Evolutionary conservation across 1,284 basidiomycete species (phyloP).

Genomic region (Ganoderma resinaceum): DNA sequence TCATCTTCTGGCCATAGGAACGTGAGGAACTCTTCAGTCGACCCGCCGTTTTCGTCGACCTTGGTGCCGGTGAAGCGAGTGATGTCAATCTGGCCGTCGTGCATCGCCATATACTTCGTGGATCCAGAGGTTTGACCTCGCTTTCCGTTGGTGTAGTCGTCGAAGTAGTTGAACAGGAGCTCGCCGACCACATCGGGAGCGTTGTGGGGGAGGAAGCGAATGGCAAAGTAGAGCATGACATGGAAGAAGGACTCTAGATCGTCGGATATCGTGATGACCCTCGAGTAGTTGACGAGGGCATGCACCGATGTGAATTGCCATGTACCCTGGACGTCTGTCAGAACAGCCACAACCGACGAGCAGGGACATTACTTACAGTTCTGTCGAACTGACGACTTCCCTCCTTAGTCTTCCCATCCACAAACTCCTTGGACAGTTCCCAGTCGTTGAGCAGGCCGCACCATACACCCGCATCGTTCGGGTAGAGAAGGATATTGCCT

Average conservation of each 20-base stretch:
- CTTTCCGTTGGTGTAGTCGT: background rate
- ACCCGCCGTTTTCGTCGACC: background rate
- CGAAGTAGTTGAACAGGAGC: background rate
- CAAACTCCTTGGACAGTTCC: constrained; percentile 14
- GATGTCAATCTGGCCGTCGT: background rate
- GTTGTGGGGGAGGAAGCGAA: background rate
- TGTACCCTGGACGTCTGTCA: constrained; percentile 11
- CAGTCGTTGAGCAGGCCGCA: constrained; percentile 10
- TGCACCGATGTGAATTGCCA: constrained; percentile 24
- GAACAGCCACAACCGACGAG: background rate
- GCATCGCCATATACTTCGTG: background rate
- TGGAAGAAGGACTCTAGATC: constrained; percentile 24
- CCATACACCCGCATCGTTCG: background rate
- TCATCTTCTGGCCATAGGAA: background rate
- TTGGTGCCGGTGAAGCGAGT: background rate
- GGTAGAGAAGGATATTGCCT: constrained; percentile 19
- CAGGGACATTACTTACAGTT: constrained; percentile 4
- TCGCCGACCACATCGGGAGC: background rate
- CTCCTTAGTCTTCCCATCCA: background rate
- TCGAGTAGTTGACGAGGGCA: background rate
- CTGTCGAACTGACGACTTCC: constrained; percentile 9
- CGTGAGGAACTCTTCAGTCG: background rate
- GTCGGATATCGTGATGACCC: constrained; percentile 9
- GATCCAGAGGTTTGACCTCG: background rate
- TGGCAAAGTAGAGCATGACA: background rate